Base-by-base conservation (phyloP, 768 basidiomycete species). In the Porphyrellus cyaneotinctus region DNA sequence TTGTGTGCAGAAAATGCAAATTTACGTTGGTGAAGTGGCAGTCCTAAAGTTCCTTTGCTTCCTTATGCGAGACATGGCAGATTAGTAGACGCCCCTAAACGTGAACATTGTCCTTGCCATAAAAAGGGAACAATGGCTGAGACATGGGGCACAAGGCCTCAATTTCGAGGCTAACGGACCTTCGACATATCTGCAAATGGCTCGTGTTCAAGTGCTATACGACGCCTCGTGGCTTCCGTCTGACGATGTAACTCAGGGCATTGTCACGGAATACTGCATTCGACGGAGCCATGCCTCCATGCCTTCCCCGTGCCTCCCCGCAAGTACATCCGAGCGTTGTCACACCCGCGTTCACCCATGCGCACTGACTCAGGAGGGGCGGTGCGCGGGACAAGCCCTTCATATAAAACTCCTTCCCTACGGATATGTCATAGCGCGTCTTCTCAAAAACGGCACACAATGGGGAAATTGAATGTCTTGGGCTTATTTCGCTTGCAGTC, bases 51-150 rank as follows among this genome's bases (percentile, higher is more conserved):
- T 53, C 36, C 45, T 30, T 47, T 43, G 23, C 50, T 58, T 56
- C 56, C 58, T 62, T 59, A 57, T 64, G 58, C 54, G 53, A 62
- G 51, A 53, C 52, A 52, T 26, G 47, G 52, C 58, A 62, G 56
- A 60, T 61, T 43, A 56, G 45, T 53, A 35, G 26, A 51, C 61
- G 26, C 53, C 42, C 46, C 58, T 53, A 53, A 57, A 53, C 39
- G 49, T 38, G 61, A 52, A 63, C 67, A 58, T 65, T 65, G 65
- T 58, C 49, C 57, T 62, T 70, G 30, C 69, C 63, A 60, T 65
- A 69, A 63, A 17, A 20, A 61, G 69, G 54, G 57, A 58, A 70
- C 69, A 68, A 68, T 58, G 62, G 3, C 49, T 57, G 60, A 62
- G 62, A 64, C 60, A 56, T 45, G 39, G 14, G n/a, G 30, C 33